Evolutionary conservation across 108 stramenopile species (phyloP).

Genomic region (Stephanodiscus triporus): DNA sequence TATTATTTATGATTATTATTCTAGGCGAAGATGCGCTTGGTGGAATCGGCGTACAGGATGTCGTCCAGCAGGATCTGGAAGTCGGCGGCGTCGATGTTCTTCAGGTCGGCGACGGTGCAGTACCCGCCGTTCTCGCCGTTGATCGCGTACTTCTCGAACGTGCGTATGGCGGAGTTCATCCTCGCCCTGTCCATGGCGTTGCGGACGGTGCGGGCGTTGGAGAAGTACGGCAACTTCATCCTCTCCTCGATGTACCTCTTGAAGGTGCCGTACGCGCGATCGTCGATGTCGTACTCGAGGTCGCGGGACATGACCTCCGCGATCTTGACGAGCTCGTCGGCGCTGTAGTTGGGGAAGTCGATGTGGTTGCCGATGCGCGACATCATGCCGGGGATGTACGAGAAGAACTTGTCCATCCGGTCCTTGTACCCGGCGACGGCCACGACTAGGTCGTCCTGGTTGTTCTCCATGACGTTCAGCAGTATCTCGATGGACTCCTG

Average conservation of each 20-base stretch:
- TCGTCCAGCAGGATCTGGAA: slow-evolving; percentile 97
- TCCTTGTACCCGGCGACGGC: slow-evolving; percentile 99
- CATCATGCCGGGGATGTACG: slow-evolving; percentile 98
- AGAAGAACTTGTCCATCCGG: slow-evolving; percentile 99
- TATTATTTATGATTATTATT: too few relatives aligned
- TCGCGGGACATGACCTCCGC: slow-evolving; percentile 90
- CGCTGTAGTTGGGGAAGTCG: slow-evolving; percentile 97
- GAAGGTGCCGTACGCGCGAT: slow-evolving; percentile 76
- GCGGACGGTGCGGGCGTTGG: slow-evolving; percentile 97
- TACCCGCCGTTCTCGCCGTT: slow-evolving; percentile 82
- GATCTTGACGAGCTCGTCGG: slow-evolving; percentile 95
- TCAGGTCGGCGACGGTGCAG: slow-evolving; percentile 80
- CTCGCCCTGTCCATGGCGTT: slow-evolving; percentile 99
- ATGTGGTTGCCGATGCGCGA: slow-evolving; percentile 99
- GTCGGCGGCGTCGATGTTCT: slow-evolving; percentile 84
- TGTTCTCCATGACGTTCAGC: slow-evolving; percentile 98
- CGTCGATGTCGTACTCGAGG: slow-evolving; percentile 90
- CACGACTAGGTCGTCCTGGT: slow-evolving; percentile 97
- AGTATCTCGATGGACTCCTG: slow-evolving; percentile 99
- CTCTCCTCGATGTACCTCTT: slow-evolving; percentile 90
- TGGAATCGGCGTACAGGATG: slow-evolving; percentile 80
- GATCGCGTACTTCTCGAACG: slow-evolving; percentile 92
- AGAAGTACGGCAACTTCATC: slow-evolving; percentile 97
- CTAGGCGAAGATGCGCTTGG: slow-evolving; percentile 93
- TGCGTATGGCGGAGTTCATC: slow-evolving; percentile 96